A percentile compares a stretch with the other conserved stretches of the same genome.
Evolutionary conservation across 345 rosid genomes (phyloP).

Genomic region (Citrus hindsii): DNA sequence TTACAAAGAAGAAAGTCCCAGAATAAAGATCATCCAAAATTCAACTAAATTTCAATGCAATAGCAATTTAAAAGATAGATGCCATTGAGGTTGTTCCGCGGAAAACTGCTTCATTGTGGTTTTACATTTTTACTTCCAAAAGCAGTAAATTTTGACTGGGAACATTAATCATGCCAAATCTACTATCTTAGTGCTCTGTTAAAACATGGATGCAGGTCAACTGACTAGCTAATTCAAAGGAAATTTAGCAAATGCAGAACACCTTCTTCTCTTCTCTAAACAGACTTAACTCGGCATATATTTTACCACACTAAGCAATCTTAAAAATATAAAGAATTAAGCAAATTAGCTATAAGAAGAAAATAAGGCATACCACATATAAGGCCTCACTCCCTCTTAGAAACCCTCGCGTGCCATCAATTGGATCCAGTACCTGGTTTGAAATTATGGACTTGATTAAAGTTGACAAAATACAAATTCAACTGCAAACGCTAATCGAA

Average conservation of each 20-base stretch:
- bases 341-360: background rate
- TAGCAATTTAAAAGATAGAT: background rate
- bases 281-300: background rate
- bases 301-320: conserved; percentile 1
- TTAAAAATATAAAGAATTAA: background rate
- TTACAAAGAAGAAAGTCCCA: conserved; percentile 12
- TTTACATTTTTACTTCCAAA: no score
- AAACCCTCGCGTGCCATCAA: conserved; percentile 88
- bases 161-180: background rate
- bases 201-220: background rate
- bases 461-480: background rate
- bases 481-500: conserved; percentile 5
- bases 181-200: background rate
- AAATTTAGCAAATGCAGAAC: background rate
- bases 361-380: conserved; percentile 65
- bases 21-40: background rate
- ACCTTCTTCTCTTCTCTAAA: background rate
- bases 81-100: background rate
- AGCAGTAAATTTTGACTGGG: background rate
- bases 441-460: conserved; percentile 3
- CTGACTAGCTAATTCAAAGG: background rate
- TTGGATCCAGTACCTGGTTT: conserved; percentile 81
- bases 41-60: background rate
- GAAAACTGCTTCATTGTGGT: background rate
- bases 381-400: conserved; percentile 68